These are phyloP conservation scores for Vaccinium corymbosum DNA, from an alignment of 148 eudicot genomes.

Conservation along the genomic window DNA sequence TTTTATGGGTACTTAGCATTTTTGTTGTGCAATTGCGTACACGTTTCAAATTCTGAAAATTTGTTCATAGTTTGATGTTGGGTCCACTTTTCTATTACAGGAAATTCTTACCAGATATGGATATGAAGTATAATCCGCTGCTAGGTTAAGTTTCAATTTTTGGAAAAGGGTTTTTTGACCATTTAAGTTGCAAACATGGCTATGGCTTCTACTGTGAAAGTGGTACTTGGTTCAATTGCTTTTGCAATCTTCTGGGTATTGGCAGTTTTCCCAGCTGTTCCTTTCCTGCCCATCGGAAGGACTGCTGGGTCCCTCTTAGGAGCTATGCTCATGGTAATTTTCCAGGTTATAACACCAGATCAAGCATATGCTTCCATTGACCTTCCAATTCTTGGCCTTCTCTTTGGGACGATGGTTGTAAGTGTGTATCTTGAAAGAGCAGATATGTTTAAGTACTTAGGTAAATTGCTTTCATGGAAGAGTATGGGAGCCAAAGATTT, in stretches of 20 bases:
- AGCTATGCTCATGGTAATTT: conserved; percentile 84
- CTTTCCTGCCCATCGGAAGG: conserved; percentile 72
- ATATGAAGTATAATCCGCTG: conserved; percentile 5
- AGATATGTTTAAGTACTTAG: conserved; percentile 82
- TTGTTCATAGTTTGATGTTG: neutral
- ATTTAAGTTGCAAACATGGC: conserved; percentile 37
- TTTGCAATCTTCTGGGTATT: conserved; percentile 81
- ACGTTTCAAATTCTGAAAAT: neutral
- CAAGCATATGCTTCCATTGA: conserved; percentile 89
- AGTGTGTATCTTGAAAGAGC: conserved; percentile 89
- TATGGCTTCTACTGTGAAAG: conserved; percentile 57
- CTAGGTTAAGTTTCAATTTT: neutral
- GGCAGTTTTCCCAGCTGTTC: conserved; percentile 90
- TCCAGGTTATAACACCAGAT: conserved; percentile 63
- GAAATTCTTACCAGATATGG: neutral
- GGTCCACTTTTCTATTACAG: conserved; percentile 16
- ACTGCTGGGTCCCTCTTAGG: conserved; percentile 93
- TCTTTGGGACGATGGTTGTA: conserved; percentile 97
- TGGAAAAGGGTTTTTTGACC: neutral
- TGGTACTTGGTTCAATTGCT: conserved; percentile 69
- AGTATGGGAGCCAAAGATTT: conserved; percentile 77
- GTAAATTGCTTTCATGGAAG: conserved; percentile 67
- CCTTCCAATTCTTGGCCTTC: conserved; percentile 43
- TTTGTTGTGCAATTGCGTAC: too few relatives aligned
- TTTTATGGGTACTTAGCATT: too few relatives aligned